Conservation (phyloP, 352 stramenopile genomes). For the Globisporangium emineosum region DNA sequence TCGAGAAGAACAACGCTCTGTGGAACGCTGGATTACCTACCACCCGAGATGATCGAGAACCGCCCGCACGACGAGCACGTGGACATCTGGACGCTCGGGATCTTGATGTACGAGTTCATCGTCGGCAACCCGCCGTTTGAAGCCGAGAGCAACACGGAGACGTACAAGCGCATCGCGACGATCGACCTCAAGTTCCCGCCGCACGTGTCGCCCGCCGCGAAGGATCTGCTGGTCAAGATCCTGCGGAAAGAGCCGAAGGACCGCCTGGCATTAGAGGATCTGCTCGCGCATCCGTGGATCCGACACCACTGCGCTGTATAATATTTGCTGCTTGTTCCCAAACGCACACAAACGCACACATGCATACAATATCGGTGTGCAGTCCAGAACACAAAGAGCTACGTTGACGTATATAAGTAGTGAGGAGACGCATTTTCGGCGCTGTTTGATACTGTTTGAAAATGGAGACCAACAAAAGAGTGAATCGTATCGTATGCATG, state of each 20-base stretch:
- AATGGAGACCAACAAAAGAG: not conserved
- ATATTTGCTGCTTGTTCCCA: not conserved
- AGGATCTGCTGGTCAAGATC: conserved; percentile 93
- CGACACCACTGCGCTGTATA: conserved; percentile 51
- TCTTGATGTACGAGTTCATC: conserved; percentile 99
- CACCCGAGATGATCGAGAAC: conserved; percentile 99
- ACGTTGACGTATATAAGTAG: conserved; percentile 12
- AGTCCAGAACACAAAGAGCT: not conserved
- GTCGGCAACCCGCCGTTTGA: conserved; percentile 98
- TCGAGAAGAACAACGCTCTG: conserved; percentile 97
- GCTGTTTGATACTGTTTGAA: conserved; percentile 9
- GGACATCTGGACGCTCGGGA: conserved; percentile 98
- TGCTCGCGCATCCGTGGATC: conserved; percentile 96
- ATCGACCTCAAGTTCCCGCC: conserved; percentile 96
- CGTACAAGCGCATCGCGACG: conserved; percentile 96
- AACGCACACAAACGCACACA: not conserved
- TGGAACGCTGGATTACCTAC: conserved; percentile 98
- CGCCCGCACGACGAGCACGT: conserved; percentile 95
- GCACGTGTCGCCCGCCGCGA: conserved; percentile 89
- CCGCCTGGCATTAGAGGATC: conserved; percentile 89
- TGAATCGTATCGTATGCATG: not conserved
- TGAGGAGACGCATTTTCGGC: not conserved
- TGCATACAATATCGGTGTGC: not conserved
- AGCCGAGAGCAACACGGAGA: conserved; percentile 93
- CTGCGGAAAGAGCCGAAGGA: conserved; percentile 95